Percentiles rank a stretch among this genome's conserved stretches.
Evolutionary conservation across 2,329 filamentous ascomycete genomes (phyloP).

Genomic region (Coniochaeta prunicola): DNA sequence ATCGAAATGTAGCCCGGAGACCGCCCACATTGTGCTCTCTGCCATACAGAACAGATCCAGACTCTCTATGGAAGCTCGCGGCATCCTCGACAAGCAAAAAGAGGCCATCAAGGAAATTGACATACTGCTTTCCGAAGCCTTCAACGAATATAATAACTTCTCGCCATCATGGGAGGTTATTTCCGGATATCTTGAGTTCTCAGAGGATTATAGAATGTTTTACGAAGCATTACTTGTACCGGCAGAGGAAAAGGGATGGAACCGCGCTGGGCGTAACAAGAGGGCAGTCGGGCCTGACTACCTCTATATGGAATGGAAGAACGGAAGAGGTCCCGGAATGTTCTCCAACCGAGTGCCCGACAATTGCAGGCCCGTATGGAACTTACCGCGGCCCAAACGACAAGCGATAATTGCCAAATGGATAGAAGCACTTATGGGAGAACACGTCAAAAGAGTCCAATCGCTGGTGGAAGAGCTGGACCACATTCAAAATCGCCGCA

Average conservation of each 20-base stretch:
- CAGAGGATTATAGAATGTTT: conserved; percentile 38
- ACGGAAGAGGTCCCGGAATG: conserved; percentile 35
- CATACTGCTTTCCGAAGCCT: conserved; percentile 10
- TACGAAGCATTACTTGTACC: conserved; percentile 51
- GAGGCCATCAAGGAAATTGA: conserved; percentile 16
- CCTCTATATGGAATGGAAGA: conserved; percentile 46
- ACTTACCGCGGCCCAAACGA: conserved; percentile 31
- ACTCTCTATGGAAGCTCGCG: conserved; percentile 26
- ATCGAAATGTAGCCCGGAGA: conserved; percentile 44
- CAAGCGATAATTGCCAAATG: conserved; percentile 29
- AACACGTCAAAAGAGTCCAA: conserved; percentile 36
- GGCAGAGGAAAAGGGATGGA: conserved; percentile 34
- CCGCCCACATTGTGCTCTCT: conserved; percentile 36
- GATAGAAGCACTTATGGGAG: conserved; percentile 37
- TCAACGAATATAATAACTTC: conserved; percentile 7
- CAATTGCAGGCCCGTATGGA: conserved; percentile 40
- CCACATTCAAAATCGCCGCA: conserved; percentile 28
- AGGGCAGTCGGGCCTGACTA: conserved; percentile 37
- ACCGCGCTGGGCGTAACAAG: conserved; percentile 34
- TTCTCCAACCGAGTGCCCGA: conserved; percentile 24
- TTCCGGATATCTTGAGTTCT: conserved; percentile 42
- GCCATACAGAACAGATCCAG: background rate
- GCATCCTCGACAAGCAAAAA: conserved; percentile 31
- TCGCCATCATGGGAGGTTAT: conserved; percentile 19
- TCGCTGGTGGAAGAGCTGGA: conserved; percentile 33